Percentiles rank a stretch among this genome's conserved stretches.
Conservation (phyloP, 2,329 filamentous ascomycete genomes). For the Gyromitra esculenta region DNA sequence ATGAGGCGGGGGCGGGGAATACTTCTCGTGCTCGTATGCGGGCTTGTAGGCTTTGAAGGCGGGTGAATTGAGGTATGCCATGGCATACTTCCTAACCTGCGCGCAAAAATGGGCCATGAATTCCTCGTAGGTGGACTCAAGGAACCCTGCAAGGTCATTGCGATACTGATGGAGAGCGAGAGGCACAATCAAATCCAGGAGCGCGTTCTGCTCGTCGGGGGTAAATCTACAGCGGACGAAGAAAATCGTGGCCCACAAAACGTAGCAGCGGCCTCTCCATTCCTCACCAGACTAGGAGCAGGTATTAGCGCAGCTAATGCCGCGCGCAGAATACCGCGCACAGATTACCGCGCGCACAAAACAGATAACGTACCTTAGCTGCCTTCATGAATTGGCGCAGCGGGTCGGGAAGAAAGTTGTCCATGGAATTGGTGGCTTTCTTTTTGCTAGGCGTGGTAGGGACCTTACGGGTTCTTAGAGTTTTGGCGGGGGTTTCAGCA, state of each 20-base stretch:
- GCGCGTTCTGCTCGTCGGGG: background rate
- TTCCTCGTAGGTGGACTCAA: background rate
- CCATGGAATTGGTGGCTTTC: no score
- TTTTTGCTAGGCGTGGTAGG: no score
- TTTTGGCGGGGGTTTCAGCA: no score
- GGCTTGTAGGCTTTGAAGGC: background rate
- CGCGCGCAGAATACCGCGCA: no score
- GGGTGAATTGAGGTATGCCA: background rate
- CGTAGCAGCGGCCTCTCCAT: background rate
- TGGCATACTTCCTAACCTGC: background rate
- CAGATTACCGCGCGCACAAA: no score
- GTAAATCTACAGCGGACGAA: background rate
- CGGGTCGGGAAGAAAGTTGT: no score
- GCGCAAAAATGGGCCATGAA: background rate
- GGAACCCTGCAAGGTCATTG: background rate
- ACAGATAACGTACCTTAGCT: no score
- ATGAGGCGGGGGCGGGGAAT: background rate
- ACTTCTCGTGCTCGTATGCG: background rate
- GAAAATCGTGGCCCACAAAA: background rate
- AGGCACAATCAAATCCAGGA: background rate
- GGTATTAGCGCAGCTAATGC: background rate
- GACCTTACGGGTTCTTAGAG: no score
- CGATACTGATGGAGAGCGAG: no score
- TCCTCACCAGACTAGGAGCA: background rate
- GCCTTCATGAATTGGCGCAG: no score